Conservation (phyloP, 1,284 basidiomycete genomes). For the Mycosarcoma maydis region DNA sequence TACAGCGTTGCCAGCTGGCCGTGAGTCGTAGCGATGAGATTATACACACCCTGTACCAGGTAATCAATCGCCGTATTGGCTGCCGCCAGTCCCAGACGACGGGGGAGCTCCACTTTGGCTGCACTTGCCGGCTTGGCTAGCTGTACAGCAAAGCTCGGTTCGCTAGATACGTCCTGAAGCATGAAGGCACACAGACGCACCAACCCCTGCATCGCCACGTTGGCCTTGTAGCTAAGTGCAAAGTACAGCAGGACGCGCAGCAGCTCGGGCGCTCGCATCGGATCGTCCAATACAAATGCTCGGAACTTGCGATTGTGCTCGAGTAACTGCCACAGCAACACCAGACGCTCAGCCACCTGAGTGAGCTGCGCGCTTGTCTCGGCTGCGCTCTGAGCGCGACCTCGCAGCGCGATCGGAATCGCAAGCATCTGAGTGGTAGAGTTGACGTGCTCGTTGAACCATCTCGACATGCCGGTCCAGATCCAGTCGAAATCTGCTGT, state of each 20-base stretch:
- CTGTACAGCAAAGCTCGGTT: constrained; percentile 76
- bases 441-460: constrained; percentile 42
- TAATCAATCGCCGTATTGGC: constrained; percentile 46
- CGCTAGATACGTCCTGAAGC: constrained; percentile 87
- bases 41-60: constrained; percentile 79
- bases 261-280: constrained; percentile 32
- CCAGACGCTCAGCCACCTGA: constrained; percentile 56
- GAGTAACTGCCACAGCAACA: constrained; percentile 56
- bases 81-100: constrained; percentile 19
- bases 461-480: constrained; percentile 31
- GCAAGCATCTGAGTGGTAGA: constrained; percentile 41
- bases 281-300: constrained; percentile 49
- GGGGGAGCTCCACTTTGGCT: constrained; percentile 38
- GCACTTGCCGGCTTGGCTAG: constrained; percentile 49
- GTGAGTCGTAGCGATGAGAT: constrained; percentile 81
- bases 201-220: constrained; percentile 83
- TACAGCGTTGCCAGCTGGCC: constrained; percentile 71
- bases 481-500: constrained; percentile 58
- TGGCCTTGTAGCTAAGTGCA: constrained; percentile 44
- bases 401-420: constrained; percentile 28
- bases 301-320: constrained; percentile 58
- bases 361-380: constrained; percentile 38
- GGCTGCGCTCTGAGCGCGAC: constrained; percentile 17
- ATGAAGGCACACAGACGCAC: constrained; percentile 90
- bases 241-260: constrained; percentile 45